Percentiles rank a stretch among this genome's conserved stretches.
Evolutionary conservation across 805 yeast genomes (phyloP).

Genomic region (Zygosaccharomyces gambellarensis): DNA sequence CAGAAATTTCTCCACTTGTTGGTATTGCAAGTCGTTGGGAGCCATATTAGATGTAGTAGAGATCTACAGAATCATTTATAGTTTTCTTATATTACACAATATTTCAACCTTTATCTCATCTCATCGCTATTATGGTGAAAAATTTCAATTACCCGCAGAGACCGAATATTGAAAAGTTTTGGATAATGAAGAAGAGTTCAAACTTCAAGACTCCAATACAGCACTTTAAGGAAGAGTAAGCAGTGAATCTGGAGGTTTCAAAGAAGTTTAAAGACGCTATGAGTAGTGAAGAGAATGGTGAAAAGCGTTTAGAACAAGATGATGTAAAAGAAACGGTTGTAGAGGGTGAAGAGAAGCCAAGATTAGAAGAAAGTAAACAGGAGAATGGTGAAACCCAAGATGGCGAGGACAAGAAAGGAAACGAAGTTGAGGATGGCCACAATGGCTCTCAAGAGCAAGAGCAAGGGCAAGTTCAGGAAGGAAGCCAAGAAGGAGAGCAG

Average conservation of each 20-base stretch:
- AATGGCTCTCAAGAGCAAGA: neutral
- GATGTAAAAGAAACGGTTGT: neutral
- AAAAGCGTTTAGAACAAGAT: neutral
- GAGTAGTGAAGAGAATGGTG: slow-evolving; percentile 5
- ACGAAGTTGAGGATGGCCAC: neutral
- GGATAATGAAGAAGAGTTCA: neutral
- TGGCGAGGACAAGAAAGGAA: neutral
- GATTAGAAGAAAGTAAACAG: slow-evolving; percentile 7
- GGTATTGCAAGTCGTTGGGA: slow-evolving; percentile 14
- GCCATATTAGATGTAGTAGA: slow-evolving; percentile 3
- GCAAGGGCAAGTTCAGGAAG: slow-evolving; percentile 7
- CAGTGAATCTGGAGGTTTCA: neutral
- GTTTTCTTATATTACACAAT: neutral
- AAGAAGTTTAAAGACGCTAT: slow-evolving; percentile 2
- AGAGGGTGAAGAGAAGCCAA: neutral
- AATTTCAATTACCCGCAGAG: slow-evolving; percentile 4
- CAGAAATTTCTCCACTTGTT: slow-evolving; percentile 29
- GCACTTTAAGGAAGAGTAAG: neutral
- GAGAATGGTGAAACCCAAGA: slow-evolving; percentile 1
- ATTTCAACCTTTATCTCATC: neutral
- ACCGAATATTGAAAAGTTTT: slow-evolving; percentile 1
- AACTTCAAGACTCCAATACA: neutral
- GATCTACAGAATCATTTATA: neutral
- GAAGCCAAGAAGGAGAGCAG: neutral
- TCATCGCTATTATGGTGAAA: neutral